Percentiles rank a stretch among this genome's conserved stretches.
These are phyloP conservation scores for Gigaspora rosea DNA, from an alignment of 192 early-diverging fungal genomes.

Conservation along the genomic window DNA sequence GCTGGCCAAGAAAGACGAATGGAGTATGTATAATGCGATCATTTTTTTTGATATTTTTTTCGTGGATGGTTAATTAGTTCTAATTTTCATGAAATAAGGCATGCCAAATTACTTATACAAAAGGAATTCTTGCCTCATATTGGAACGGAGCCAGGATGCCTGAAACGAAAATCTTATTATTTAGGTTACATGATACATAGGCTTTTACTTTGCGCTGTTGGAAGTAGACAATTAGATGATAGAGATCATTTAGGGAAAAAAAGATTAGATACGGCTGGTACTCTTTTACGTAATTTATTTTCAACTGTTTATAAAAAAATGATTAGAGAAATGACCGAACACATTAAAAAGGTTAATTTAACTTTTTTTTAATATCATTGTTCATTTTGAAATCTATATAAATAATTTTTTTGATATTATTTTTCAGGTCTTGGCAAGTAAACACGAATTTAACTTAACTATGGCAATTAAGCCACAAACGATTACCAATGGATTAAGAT, in stretches of 20 bases:
- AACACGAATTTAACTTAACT: slow-evolving; percentile 83
- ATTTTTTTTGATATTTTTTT: neutral
- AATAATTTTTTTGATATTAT: neutral
- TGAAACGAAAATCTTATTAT: slow-evolving; percentile 95
- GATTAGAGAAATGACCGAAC: slow-evolving; percentile 83
- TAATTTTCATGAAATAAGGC: slow-evolving; percentile 38
- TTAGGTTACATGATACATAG: slow-evolving; percentile 99
- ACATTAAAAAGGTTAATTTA: slow-evolving; percentile 74
- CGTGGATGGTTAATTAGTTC: neutral
- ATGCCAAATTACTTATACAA: slow-evolving; percentile 89
- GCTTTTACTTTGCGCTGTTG: slow-evolving; percentile 80
- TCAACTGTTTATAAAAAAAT: slow-evolving; percentile 86
- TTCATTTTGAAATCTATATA: neutral
- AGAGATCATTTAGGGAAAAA: slow-evolving; percentile 99
- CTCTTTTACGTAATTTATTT: slow-evolving; percentile 89
- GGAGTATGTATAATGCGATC: slow-evolving; percentile 46
- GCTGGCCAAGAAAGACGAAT: slow-evolving; percentile 86
- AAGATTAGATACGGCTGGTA: slow-evolving; percentile 95
- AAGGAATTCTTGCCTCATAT: slow-evolving; percentile 98
- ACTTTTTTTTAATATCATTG: neutral
- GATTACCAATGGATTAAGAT: slow-evolving; percentile 91
- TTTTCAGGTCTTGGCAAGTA: slow-evolving; percentile 73
- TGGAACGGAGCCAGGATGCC: slow-evolving; percentile 77
- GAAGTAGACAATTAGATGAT: slow-evolving; percentile 92
- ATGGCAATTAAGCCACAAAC: slow-evolving; percentile 80